Conservation (phyloP, 768 basidiomycete genomes). For the Pleurotus cornucopiae region DNA sequence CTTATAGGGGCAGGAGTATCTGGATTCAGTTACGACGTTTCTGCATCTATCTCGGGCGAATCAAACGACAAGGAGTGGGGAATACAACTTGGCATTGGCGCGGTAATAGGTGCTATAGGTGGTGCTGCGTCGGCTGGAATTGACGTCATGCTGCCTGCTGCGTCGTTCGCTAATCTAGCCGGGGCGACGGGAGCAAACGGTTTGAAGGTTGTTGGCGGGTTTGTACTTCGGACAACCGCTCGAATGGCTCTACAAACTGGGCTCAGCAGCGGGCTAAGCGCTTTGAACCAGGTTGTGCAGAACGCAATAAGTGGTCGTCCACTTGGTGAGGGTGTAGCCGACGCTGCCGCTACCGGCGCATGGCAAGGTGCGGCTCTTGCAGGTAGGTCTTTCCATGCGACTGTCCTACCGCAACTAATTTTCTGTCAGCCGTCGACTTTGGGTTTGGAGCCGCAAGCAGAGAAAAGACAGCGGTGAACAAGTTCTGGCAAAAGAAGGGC, state of each 20-base stretch:
- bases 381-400: neutral
- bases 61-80: constrained; percentile 10
- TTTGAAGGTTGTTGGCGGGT: neutral
- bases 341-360: neutral
- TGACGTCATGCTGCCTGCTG: constrained; percentile 10
- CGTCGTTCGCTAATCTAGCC: neutral
- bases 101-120: constrained; percentile 5
- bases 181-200: neutral
- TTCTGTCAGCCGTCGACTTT: neutral
- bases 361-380: neutral
- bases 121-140: constrained; percentile 9
- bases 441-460: neutral
- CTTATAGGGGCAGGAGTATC: constrained; percentile 9
- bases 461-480: neutral
- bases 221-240: neutral
- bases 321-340: neutral
- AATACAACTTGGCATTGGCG: constrained; percentile 11
- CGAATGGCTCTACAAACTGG: neutral
- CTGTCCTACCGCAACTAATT: neutral
- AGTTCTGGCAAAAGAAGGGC: neutral
- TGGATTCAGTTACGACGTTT: constrained; percentile 8
- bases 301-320: neutral
- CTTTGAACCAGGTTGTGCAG: neutral
- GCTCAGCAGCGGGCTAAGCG: neutral
- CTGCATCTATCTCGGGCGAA: neutral